Conservation (phyloP, 352 stramenopile species). For the Phytophthora macrochlamydospora region DNA sequence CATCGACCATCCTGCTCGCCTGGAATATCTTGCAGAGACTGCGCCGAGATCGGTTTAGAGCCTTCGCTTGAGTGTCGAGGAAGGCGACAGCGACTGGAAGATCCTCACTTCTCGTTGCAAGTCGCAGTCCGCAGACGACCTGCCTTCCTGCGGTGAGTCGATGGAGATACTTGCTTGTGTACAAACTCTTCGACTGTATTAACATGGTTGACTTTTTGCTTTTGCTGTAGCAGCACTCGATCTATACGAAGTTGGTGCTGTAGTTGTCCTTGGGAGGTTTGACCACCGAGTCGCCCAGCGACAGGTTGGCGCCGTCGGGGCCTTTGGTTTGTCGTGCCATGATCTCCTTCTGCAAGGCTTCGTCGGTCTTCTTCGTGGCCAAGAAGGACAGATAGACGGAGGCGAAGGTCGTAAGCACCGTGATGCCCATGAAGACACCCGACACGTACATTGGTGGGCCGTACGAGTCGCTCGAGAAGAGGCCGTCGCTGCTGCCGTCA, state of each 20-base stretch:
- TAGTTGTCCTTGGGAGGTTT: constrained; percentile 40
- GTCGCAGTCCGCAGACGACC: neutral
- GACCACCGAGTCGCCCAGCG: constrained; percentile 15
- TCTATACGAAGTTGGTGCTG: constrained; percentile 49
- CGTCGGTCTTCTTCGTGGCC: constrained; percentile 16
- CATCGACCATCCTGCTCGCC: neutral
- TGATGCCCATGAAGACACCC: constrained; percentile 15
- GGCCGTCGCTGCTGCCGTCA: constrained; percentile 21
- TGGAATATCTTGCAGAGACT: constrained; percentile 19
- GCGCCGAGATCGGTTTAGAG: constrained; percentile 16
- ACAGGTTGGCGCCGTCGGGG: constrained; percentile 17
- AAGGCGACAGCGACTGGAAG: no score
- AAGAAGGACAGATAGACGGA: constrained; percentile 29
- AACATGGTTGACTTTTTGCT: constrained; percentile 9
- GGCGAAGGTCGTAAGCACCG: constrained; percentile 19
- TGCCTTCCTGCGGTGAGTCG: no score
- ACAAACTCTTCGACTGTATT: neutral
- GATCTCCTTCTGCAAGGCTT: constrained; percentile 20
- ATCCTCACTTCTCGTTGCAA: neutral
- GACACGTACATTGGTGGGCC: constrained; percentile 37
- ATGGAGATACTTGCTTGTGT: no score
- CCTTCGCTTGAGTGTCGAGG: neutral
- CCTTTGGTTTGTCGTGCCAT: constrained; percentile 19
- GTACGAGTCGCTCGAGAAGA: constrained; percentile 31
- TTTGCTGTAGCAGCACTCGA: constrained; percentile 3